A percentile compares a stretch with the other conserved stretches of the same genome.
Evolutionary conservation across 257 asterid species (phyloP).

Genomic region (Osmanthus fragrans): DNA sequence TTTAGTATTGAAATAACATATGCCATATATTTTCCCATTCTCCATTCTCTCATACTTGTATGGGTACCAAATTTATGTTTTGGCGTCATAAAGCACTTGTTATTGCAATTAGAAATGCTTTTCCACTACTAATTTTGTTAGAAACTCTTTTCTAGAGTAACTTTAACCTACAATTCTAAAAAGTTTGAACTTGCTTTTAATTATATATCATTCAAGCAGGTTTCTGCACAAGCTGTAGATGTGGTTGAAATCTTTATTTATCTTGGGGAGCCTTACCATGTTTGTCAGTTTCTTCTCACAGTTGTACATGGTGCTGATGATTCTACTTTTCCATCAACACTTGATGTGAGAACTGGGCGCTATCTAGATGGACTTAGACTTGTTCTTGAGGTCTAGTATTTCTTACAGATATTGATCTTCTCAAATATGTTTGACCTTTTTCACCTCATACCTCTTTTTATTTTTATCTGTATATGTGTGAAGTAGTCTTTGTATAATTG

Average conservation of each 20-base stretch:
- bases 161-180: neutral
- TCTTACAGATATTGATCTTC: slow-evolving; percentile 36
- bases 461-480: neutral
- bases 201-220: slow-evolving; percentile 41
- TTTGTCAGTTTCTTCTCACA: slow-evolving; percentile 88
- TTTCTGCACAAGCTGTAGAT: slow-evolving; percentile 86
- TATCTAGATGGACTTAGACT: slow-evolving; percentile 85
- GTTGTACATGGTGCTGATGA: slow-evolving; percentile 96
- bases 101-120: slow-evolving; percentile 8
- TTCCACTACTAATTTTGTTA: neutral
- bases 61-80: slow-evolving; percentile 60
- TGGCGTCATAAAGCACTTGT: slow-evolving; percentile 20
- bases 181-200: slow-evolving; percentile 12
- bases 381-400: slow-evolving; percentile 84
- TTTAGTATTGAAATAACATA: too few relatives aligned
- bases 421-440: slow-evolving; percentile 24
- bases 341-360: slow-evolving; percentile 94
- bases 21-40: too few relatives aligned
- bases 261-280: slow-evolving; percentile 98
- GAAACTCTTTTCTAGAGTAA: neutral
- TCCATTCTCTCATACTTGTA: slow-evolving; percentile 35
- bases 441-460: neutral
- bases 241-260: slow-evolving; percentile 92
- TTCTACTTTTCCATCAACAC: slow-evolving; percentile 86
- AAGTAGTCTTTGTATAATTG: slow-evolving; percentile 12